Base-by-base conservation (phyloP, 1,284 basidiomycete genomes). In the Ustilago tritici region DNA sequence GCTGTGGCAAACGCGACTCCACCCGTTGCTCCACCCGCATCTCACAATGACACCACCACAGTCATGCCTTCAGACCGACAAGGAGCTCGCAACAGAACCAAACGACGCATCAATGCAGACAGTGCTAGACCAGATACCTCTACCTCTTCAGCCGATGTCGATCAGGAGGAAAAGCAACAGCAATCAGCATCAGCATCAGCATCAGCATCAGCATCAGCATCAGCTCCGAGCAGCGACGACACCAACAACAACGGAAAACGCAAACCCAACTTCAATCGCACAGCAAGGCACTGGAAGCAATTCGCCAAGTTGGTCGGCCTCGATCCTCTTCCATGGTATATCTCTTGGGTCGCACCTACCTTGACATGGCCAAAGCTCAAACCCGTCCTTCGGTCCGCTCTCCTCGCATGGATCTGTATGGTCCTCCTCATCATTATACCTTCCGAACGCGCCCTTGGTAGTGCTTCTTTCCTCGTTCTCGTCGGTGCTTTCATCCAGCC, bases 381-480 rank as follows among this genome's bases (percentile, higher is more conserved):
- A 84, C 90, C 91, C 5, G 90, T 89, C 14, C 86, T 93, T 35
- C 90, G 93, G 55, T 90, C 90, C 74, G 89, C 91, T 2, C 61
- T 92, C 52, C 87, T 90, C 0, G 91, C 89, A 28, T 93, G 92
- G 91, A 82, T 92, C 5, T 88, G 89, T 28, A 83, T 90, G 15
- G 79, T 93, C 17, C 83, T 93, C 12, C 90, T 93, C 80, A 84
- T 92, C n/a, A 90, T 92, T 61, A 88, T 89, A 0, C 79, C 79
- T 0, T 87, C 90, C 3, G 87, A 90, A 77, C 66, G 77, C 2
- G 61, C 61, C 9, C 85, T 93, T 83, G 92, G 93, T 2, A 71
- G 91, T 90, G 91, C 91, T 3, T 89, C 89, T 59, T 93, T 92
- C 81, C 82, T 93, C 5, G 89, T 93, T 50, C 86, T 92, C 6